Conservation (phyloP, 495 filamentous ascomycete species). For the Penicillium desertorum region DNA sequence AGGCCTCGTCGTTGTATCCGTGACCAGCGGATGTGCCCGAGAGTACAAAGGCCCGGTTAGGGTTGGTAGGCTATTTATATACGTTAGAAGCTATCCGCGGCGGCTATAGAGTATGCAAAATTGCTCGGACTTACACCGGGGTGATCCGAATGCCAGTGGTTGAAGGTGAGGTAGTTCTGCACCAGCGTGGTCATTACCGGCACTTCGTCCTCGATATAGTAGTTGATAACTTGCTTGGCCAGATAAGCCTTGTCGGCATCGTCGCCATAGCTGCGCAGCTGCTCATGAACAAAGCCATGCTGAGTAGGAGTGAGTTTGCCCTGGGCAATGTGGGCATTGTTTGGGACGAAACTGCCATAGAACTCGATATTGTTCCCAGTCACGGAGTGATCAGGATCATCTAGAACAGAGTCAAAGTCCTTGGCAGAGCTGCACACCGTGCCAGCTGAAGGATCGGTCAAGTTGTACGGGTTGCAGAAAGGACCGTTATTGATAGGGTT, state of each 20-base stretch:
- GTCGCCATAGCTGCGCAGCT: conserved; percentile 36
- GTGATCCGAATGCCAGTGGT: conserved; percentile 52
- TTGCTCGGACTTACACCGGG: conserved; percentile 40
- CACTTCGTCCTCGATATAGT: conserved; percentile 51
- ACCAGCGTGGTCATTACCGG: conserved; percentile 48
- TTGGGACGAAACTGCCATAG: conserved; percentile 45
- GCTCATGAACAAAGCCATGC: conserved; percentile 51
- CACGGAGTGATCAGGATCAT: conserved; percentile 54
- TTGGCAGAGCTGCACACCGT: conserved; percentile 41
- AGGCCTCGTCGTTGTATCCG: conserved; percentile 46
- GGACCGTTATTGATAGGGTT: conserved; percentile 48
- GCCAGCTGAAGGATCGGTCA: conserved; percentile 39
- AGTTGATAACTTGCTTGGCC: conserved; percentile 49
- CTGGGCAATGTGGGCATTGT: conserved; percentile 37
- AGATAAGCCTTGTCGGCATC: conserved; percentile 36
- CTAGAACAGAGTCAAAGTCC: conserved; percentile 44
- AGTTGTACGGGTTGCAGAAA: conserved; percentile 45
- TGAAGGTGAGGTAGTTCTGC: conserved; percentile 53
- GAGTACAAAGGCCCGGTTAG: conserved; percentile 48
- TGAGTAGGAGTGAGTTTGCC: conserved; percentile 36
- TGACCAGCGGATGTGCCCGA: conserved; percentile 50
- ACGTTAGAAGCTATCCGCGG: conserved; percentile 13
- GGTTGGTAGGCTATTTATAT: conserved; percentile 41
- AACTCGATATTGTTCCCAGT: conserved; percentile 54
- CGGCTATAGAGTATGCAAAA: not conserved